Conservation (phyloP, 2,329 filamentous ascomycete genomes). For the Magnaporthiopsis incrustans region DNA sequence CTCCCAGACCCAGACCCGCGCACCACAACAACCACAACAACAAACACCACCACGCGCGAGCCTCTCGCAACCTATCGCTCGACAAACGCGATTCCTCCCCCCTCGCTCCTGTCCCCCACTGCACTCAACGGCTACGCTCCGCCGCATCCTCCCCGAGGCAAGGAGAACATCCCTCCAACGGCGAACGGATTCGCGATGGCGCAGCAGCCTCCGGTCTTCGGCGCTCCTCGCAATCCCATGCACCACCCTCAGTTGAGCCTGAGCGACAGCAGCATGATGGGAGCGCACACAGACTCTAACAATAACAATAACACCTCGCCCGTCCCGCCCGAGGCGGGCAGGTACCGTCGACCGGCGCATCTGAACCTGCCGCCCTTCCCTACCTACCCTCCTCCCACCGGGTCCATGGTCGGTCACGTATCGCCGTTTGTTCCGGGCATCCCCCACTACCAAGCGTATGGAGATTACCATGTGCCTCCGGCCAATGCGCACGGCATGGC, state of each 20-base stretch:
- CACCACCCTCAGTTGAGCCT: slow-evolving; percentile 48
- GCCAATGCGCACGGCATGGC: slow-evolving; percentile 16
- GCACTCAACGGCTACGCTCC: background rate
- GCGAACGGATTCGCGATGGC: slow-evolving; percentile 4
- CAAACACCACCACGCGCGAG: background rate
- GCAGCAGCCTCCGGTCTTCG: background rate
- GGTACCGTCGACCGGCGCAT: too few species aligned
- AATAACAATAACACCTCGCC: slow-evolving; percentile 51
- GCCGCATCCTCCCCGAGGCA: slow-evolving; percentile 2
- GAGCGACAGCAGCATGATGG: slow-evolving; percentile 46
- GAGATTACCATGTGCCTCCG: too few species aligned
- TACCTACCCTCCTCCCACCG: slow-evolving; percentile 39
- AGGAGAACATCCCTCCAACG: slow-evolving; percentile 5
- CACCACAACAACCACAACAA: background rate
- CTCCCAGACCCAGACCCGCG: too few species aligned
- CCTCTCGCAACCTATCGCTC: background rate
- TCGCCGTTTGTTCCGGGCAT: slow-evolving; percentile 4
- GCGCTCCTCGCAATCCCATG: slow-evolving; percentile 15
- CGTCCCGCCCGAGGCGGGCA: slow-evolving; percentile 36
- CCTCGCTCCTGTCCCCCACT: background rate
- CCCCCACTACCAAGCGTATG: slow-evolving; percentile 14
- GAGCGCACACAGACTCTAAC: slow-evolving; percentile 45
- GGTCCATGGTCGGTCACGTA: slow-evolving; percentile 16
- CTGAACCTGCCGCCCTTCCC: too few species aligned
- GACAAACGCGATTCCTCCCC: background rate